Evolutionary conservation across 169 alveolate species (phyloP), one percentile per base, ranked within the genome.

Genomic region (Fabrea salina): DNA sequence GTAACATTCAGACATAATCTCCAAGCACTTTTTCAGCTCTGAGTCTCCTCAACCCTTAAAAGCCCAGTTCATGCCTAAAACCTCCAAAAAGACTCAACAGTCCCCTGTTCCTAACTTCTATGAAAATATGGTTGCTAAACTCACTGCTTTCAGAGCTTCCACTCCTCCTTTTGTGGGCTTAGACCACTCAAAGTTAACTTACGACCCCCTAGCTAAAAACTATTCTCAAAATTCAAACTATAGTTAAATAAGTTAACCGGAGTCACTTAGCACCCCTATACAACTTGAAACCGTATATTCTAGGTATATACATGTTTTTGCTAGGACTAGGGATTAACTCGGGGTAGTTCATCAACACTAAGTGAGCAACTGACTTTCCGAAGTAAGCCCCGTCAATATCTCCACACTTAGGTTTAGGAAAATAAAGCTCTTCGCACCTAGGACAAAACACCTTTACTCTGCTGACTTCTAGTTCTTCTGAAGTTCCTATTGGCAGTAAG

Each of bases 331-430:
- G 85, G 11, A 50, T 64, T 51, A 91, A 75, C 57, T 74, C 81
- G 4, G 88, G 88, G 59, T 74, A 82, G 61, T 53, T 57, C 88
- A 74, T 56, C 6, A 83, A 56, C 37, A 86, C 78, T 25, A 80
- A 51, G 30, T 81, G 84, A 4, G 93, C 89, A 44, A 88, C 81
- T 27, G 86, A 44, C 2, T 90, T 82, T n/a, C 95, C 95, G 40
- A 89, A 89, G 61, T 78, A 89, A 33, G 95, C 95, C 37, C 92
- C 92, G 71, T 89, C 95, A 3, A 89, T 37, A 33, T 58, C 72
- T 11, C 75, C 67, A 43, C 41, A 32, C 16, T 75, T 64, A 35
- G 68, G 61, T 11, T 80, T 70, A 8, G 88, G 88, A 66, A 75
- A 75, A 67, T 75, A 82, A 16, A 82, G 75, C 71, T 80, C 86